Base-by-base conservation (phyloP, 768 basidiomycete genomes). In the Tephrocybe sp. region DNA sequence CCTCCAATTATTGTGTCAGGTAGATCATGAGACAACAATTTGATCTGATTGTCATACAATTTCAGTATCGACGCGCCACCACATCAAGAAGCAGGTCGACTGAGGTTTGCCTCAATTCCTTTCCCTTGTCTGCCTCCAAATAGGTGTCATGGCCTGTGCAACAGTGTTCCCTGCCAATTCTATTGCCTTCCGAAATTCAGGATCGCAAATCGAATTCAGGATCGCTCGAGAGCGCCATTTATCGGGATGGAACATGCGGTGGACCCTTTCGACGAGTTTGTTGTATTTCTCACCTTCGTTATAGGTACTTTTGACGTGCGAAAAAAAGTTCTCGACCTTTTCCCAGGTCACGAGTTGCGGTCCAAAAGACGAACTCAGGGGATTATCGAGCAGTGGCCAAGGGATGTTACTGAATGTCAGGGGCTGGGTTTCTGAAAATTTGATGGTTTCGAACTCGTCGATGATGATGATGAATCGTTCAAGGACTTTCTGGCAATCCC, bases 101-200 rank as follows among this genome's bases (percentile, higher is more conserved):
- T n/a, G n/a, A n/a, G n/a, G n/a, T n/a, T n/a, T n/a, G n/a, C n/a
- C n/a, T n/a, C n/a, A n/a, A n/a, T n/a, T n/a, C n/a, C n/a, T n/a
- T n/a, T n/a, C n/a, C 32, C 32, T 34, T n/a, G 9, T n/a, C 32
- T 34, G 9, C 19, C 26, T 66, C 81, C 74, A 84, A 43, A 84
- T 60, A 4, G 80, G 79, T 6, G 80, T 82, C 21, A 82, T 60
- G 9, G 82, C 83, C 55, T 84, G 81, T 13, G 79, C 71, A 1
- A 82, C 82, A 24, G 70, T 78, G 51, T 74, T 85, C 30, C 72
- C 75, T 18, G 79, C 79, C 21, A 77, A 72, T 60, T 77, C 80
- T 44, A 77, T 47, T 43, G 64, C 69, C 26, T 59, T 67, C 46
- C 70, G 69, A 54, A 69, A 60, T 39, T 69, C 63, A 27, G 72